phyloP scores from a whole-genome alignment of 768 basidiomycete species.

The Collybiopsis luxurians region DNA sequence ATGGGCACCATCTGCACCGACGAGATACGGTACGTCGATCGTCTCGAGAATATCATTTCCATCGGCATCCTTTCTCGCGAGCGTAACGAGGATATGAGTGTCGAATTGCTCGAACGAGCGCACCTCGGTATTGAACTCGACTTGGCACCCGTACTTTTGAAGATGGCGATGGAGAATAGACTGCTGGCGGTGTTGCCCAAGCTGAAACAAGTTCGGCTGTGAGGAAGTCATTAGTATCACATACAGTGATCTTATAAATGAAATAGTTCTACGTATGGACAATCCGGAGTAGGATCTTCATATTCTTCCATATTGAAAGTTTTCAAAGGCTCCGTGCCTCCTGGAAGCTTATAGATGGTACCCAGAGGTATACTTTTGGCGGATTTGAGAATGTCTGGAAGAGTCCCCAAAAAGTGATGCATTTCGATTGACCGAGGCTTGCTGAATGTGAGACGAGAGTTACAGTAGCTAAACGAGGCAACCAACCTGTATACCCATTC shows the following conservation, averaged over 20 bases:
- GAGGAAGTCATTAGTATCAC: not conserved
- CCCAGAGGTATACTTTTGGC: not conserved
- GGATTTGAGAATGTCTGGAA: constrained; percentile 17
- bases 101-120: constrained; percentile 24
- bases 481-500: constrained; percentile 8
- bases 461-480: not conserved
- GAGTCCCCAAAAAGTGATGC: constrained; percentile 24
- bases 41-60: constrained; percentile 1
- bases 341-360: not conserved
- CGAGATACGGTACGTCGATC: not conserved
- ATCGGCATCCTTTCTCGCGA: constrained; percentile 8
- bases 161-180: constrained; percentile 12
- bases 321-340: constrained; percentile 3
- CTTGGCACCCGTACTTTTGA: constrained; percentile 8
- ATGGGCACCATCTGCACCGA: constrained; percentile 14
- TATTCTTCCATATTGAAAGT: constrained; percentile 1
- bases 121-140: constrained; percentile 27
- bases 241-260: not conserved
- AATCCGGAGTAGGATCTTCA: constrained; percentile 19
- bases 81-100: constrained; percentile 19
- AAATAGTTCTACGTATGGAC: constrained; percentile 22
- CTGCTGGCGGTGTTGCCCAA: constrained; percentile 16
- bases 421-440: constrained; percentile 16
- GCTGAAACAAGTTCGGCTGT: not conserved
- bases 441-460: not conserved